Percentiles rank a stretch among this genome's conserved stretches.
These are phyloP conservation scores for Alnus glutinosa DNA, from an alignment of 306 rosid genomes.

Conservation along the genomic window DNA sequence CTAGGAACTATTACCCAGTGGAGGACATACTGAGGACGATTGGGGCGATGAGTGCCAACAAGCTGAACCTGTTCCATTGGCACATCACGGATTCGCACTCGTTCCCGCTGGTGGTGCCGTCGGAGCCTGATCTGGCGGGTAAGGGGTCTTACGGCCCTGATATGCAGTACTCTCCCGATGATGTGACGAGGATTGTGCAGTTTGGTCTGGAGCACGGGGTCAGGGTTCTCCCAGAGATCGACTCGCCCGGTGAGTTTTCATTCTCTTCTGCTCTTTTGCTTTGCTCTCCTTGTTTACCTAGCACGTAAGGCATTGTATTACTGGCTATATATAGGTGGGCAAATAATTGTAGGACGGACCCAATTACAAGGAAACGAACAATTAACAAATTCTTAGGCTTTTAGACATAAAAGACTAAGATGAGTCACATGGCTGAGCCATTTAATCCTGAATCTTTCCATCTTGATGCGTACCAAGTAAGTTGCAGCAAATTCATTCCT, in stretches of 20 bases:
- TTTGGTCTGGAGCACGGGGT: slow-evolving; percentile 83
- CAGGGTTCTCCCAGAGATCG: slow-evolving; percentile 83
- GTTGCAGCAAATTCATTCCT: too few relatives aligned
- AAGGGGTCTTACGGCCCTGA: slow-evolving; percentile 67
- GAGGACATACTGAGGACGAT: slow-evolving; percentile 64
- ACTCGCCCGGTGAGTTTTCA: slow-evolving; percentile 64
- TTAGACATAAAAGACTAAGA: too few relatives aligned
- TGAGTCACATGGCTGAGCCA: too few relatives aligned
- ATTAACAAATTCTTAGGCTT: too few relatives aligned
- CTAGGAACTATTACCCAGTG: slow-evolving; percentile 70
- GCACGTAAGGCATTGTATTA: too few relatives aligned
- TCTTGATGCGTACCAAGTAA: too few relatives aligned
- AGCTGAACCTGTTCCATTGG: slow-evolving; percentile 88
- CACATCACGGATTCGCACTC: slow-evolving; percentile 87
- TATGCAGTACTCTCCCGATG: slow-evolving; percentile 65
- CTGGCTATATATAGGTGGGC: too few relatives aligned
- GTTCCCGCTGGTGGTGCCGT: slow-evolving; percentile 67
- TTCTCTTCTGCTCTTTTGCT: background rate
- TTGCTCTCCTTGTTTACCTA: background rate
- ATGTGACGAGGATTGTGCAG: slow-evolving; percentile 55
- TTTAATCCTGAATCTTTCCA: too few relatives aligned
- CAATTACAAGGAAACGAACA: too few relatives aligned
- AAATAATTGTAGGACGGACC: too few relatives aligned
- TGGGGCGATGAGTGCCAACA: slow-evolving; percentile 71
- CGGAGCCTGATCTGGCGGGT: slow-evolving; percentile 69